Evolutionary conservation across 768 basidiomycete genomes (phyloP), one percentile per base, ranked within the genome.

Genomic region (Tricholoma terreum): DNA sequence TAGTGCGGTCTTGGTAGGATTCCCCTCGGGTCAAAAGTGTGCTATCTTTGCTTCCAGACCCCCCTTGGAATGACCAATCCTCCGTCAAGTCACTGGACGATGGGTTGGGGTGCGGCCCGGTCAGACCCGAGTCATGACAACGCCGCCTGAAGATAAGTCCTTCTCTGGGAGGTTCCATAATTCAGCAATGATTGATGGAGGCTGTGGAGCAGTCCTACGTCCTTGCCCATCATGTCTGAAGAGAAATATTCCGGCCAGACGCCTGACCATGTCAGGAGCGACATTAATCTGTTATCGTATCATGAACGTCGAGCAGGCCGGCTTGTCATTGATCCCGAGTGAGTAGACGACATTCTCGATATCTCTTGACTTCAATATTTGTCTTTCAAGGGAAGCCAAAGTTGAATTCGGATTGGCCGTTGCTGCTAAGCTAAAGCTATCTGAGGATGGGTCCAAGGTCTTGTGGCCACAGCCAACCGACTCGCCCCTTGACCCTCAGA

Each of bases 381-480:
- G 2, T 33, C 54, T 9, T 10, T 27, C 22, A 55, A 82, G 81
- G 30, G 83, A 86, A 66, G 84, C 84, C 5, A 73, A 66, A 54
- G 65, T 78, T 43, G 83, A 84, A 65, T 82, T 84, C 56, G 84
- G 84, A 21, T 80, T 81, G 15, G 68, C 65, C 10, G 61, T 82
- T 45, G 83, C 84, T 6, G 70, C 75, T 21, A 73, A 67, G 50
- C 70, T 85, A 51, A 85, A 85, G 67, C 71, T 82, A 2, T 77
- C 82, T 1, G 56, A 58, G 15, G 79, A 83, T 46, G 83, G 83
- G 1, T 77, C 73, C 30, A 82, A 77, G 55, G 77, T 85, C 17
- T 73, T 86, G 1, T 85, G 84, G 82, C 84, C 84, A 9, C 84
- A 85, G 66, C 84, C 84, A 1, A 75, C 71, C 4, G 72, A 74